Conservation (phyloP, 805 yeast genomes). For the Candida dendrica region DNA sequence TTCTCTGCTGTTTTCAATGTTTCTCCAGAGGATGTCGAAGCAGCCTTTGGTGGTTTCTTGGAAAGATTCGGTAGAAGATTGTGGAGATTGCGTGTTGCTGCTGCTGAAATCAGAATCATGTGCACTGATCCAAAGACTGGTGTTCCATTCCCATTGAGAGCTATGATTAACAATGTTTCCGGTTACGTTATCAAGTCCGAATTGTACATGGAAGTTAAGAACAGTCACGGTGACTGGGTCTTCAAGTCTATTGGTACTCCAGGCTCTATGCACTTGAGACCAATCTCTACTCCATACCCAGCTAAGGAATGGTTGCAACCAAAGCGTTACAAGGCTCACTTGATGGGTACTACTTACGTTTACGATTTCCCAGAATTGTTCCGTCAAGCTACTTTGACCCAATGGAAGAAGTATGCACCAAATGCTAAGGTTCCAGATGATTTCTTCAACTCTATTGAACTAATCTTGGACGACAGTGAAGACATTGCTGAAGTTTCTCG, state of each 20-base stretch:
- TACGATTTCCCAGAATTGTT: conserved; percentile 98
- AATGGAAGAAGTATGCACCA: conserved; percentile 70
- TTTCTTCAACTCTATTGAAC: conserved; percentile 70
- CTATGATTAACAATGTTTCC: conserved; percentile 90
- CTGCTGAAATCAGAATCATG: conserved; percentile 95
- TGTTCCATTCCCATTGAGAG: conserved; percentile 90
- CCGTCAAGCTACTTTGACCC: conserved; percentile 81
- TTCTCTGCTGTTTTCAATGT: conserved; percentile 94
- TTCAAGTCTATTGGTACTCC: conserved; percentile 93
- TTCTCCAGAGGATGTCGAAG: conserved; percentile 92
- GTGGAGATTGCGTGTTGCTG: conserved; percentile 94
- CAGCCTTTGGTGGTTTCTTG: conserved; percentile 95
- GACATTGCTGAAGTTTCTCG: conserved; percentile 82
- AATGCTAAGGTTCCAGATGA: conserved; percentile 63
- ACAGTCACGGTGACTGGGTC: conserved; percentile 91
- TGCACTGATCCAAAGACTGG: conserved; percentile 87
- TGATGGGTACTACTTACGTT: conserved; percentile 96
- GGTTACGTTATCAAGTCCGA: conserved; percentile 97
- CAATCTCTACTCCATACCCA: conserved; percentile 93
- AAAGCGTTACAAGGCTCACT: conserved; percentile 96
- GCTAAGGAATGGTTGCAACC: conserved; percentile 98
- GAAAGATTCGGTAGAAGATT: conserved; percentile 96
- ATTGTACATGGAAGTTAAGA: conserved; percentile 88
- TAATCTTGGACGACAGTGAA: conserved; percentile 74
- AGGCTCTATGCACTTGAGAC: conserved; percentile 95